Conservation (phyloP, 768 basidiomycete species). For the Lactifluus volemus region DNA sequence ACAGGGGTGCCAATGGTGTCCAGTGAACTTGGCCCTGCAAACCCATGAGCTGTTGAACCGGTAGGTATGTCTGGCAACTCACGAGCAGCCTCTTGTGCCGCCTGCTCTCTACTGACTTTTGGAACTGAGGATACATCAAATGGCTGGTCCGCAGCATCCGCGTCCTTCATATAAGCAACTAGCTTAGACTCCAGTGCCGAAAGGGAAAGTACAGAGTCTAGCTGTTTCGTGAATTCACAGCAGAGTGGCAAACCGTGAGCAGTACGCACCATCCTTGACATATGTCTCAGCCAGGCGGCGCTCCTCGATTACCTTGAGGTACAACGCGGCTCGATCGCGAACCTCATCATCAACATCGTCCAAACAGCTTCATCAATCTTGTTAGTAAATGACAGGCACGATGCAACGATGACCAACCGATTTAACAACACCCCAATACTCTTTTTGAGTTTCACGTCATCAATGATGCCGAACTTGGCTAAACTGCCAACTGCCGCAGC, state of each 20-base stretch:
- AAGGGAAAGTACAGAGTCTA: constrained; percentile 92
- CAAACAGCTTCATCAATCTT: constrained; percentile 54
- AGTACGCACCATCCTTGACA: constrained; percentile 75
- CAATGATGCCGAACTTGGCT: constrained; percentile 92
- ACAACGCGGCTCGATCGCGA: constrained; percentile 93
- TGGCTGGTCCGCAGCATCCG: constrained; percentile 55
- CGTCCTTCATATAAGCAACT: constrained; percentile 88
- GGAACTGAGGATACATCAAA: constrained; percentile 84
- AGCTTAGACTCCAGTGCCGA: constrained; percentile 85
- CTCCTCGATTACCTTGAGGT: constrained; percentile 77
- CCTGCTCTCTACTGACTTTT: constrained; percentile 90
- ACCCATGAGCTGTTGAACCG: background rate
- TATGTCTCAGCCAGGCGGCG: constrained; percentile 75
- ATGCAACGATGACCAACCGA: constrained; percentile 39
- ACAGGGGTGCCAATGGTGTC: constrained; percentile 76
- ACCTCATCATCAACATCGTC: constrained; percentile 99
- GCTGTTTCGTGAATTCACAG: background rate
- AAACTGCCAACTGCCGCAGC: constrained; percentile 92
- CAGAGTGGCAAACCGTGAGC: background rate
- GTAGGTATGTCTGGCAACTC: constrained; percentile 28
- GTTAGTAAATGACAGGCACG: constrained; percentile 7
- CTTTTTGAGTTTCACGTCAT: constrained; percentile 67
- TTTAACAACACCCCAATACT: constrained; percentile 83
- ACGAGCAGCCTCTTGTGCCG: constrained; percentile 84
- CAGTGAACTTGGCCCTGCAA: constrained; percentile 69